Evolutionary conservation across 495 filamentous ascomycete species (phyloP), one percentile per base, ranked within the genome.

Genomic region (Cercophora scortea): DNA sequence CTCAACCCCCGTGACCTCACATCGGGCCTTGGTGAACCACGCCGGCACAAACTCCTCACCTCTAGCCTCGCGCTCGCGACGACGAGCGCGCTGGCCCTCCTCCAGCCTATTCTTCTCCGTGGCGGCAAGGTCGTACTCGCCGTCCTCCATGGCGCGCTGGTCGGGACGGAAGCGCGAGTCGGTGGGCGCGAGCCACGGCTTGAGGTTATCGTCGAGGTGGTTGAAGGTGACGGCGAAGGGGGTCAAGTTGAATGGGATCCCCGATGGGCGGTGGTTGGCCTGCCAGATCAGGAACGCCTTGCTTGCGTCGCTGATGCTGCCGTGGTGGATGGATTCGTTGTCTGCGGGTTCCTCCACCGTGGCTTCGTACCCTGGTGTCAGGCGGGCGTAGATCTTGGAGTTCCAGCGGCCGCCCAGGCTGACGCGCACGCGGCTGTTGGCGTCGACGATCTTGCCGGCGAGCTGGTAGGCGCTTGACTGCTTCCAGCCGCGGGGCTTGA

Each of bases 71-170:
- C 90, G 72, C 55, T 79, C 78, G 55, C 88, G 69, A 48, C 92
- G 71, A 64, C 81, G 84, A 38, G 84, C 85, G 50, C 93, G 73
- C 76, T 98, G 93, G 58, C 85, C 93, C 75, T 97, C 90, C 71
- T 98, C 93, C 0, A 98, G 79, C 9, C 94, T 79, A 61, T 94
- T 92, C 78, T 98, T 98, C 76, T 98, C 93, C 17, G 76, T 78
- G 0, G 93, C 94, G 9, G 93, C 93, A 44, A 94, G 71, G 59
- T 95, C 90, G 60, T 98, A 98, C 65, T 90, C 82, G 8, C 94
- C 93, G 49, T 96, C 90, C 66, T 98, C 93, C 93, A 98, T 98
- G 0, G 93, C 93, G n/a, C 94, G 79, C 71, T 98, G 93, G 65
- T 98, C 93, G 0, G 93, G 94, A 15, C 93, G 78, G 38, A 94